Base-by-base conservation (phyloP, 78 protist genomes). In the Dictyostelium purpureum region DNA sequence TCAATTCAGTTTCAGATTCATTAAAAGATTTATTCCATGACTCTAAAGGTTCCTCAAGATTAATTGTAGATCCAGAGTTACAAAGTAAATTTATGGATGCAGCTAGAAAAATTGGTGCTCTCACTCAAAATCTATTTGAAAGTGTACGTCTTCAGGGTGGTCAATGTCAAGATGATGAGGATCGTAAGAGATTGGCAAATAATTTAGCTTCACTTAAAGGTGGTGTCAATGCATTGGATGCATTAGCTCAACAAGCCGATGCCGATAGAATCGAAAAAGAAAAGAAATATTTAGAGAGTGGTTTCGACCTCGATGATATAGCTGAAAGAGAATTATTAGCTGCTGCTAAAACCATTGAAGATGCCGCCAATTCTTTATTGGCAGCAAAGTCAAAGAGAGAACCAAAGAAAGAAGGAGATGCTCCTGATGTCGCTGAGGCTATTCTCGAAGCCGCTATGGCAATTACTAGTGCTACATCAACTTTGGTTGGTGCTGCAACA, bases 401-500 rank as follows among this genome's bases (percentile, higher is more conserved):
- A 49, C 79, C 77, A 54, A 77, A 78, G 77, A 75, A 92, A 49
- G 94, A 90, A n/a, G 89, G 87, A 26, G 94, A 79, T 16, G 14
- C 33, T 0, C 92, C 89, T 47, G 94, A 81, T 70, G 95, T 92
- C 5, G 59, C 71, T 1, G 98, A 94, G 63, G 89, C 93, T 61
- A 95, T 96, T 42, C 52, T 96, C n/a, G 91, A 78, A 28, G 98
- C 97, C 2, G 97, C 98, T n/a, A 93, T 88, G 95, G 96, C 95
- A 59, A 96, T 96, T 40, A 92, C 95, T 16, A 38, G 70, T 19
- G 98, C 98, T 0, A 94, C 96, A 2, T 54, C 93, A 0, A 77
- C 96, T 4, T 69, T 96, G 45, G 95, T 96, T 14, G 63, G 57
- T 52, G 95, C 97, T 3, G 98, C 98, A 10, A 85, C 94, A 16